phyloP scores from a whole-genome alignment of 208 protist species.

The Crithidia sp. region DNA sequence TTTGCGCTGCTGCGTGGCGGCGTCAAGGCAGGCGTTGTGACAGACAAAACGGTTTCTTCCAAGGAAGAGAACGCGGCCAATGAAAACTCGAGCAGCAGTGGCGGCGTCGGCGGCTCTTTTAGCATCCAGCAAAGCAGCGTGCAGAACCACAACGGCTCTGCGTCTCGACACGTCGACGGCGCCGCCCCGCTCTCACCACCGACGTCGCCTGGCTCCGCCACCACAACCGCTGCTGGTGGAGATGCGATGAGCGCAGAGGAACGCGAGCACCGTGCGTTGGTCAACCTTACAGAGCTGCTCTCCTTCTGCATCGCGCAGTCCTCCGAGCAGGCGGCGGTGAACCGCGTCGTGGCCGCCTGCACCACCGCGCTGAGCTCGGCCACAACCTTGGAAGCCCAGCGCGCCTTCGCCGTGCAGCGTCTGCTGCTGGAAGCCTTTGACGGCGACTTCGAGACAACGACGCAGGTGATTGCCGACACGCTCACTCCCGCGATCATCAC shows the following conservation, averaged over 20 bases:
- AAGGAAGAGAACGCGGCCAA: background rate
- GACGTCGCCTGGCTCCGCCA: background rate
- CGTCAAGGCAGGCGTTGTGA: background rate
- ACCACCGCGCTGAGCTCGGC: constrained; percentile 12
- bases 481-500: constrained; percentile 32
- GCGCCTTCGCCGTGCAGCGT: constrained; percentile 54
- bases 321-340: constrained; percentile 13
- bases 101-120: background rate
- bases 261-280: constrained; percentile 20
- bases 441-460: constrained; percentile 48
- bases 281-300: constrained; percentile 36
- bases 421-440: constrained; percentile 72
- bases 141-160: background rate
- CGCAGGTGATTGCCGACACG: constrained; percentile 46
- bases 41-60: no score
- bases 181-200: background rate
- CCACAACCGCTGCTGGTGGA: background rate
- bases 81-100: background rate
- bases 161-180: background rate
- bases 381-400: constrained; percentile 28
- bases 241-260: background rate
- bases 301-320: constrained; percentile 39
- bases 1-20: constrained; percentile 26
- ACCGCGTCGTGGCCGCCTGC: constrained; percentile 23
- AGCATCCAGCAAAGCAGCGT: no score